These are phyloP conservation scores for Didymella keratinophila DNA, from an alignment of 2,329 filamentous ascomycete genomes.

Conservation along the genomic window DNA sequence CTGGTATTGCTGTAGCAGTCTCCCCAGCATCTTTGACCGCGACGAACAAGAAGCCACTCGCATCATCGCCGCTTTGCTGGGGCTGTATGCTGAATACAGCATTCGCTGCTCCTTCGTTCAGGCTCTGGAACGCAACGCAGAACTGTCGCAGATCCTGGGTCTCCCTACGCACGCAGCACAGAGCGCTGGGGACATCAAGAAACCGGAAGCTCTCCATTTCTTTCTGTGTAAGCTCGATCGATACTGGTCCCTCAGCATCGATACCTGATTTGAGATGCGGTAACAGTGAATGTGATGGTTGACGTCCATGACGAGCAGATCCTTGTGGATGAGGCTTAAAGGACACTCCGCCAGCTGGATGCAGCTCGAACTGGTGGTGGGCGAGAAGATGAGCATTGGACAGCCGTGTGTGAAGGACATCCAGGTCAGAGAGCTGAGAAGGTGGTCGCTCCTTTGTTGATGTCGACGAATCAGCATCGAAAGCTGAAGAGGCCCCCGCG, in stretches of 20 bases:
- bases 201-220: constrained; percentile 20
- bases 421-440: constrained; percentile 12
- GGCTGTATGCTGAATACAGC: constrained; percentile 40
- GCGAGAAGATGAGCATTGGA: constrained; percentile 20
- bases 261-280: constrained; percentile 7
- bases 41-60: constrained; percentile 27
- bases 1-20: constrained; percentile 19
- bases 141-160: constrained; percentile 8
- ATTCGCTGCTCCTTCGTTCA: constrained; percentile 48
- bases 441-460: not conserved
- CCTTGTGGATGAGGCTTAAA: constrained; percentile 9
- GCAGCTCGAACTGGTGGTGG: constrained; percentile 19
- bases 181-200: constrained; percentile 18
- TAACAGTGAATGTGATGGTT: constrained; percentile 16
- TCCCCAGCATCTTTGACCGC: constrained; percentile 17
- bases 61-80: not conserved
- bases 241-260: not conserved
- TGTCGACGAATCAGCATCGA: not conserved
- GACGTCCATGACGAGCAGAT: constrained; percentile 9
- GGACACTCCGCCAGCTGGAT: constrained; percentile 17
- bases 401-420: constrained; percentile 15
- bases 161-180: constrained; percentile 27
- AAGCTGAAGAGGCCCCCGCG: not conserved
- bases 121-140: constrained; percentile 33
- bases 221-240: constrained; percentile 14